Evolutionary conservation across 192 early-diverging fungal genomes (phyloP).

Genomic region (Thamnidium elegans): DNA sequence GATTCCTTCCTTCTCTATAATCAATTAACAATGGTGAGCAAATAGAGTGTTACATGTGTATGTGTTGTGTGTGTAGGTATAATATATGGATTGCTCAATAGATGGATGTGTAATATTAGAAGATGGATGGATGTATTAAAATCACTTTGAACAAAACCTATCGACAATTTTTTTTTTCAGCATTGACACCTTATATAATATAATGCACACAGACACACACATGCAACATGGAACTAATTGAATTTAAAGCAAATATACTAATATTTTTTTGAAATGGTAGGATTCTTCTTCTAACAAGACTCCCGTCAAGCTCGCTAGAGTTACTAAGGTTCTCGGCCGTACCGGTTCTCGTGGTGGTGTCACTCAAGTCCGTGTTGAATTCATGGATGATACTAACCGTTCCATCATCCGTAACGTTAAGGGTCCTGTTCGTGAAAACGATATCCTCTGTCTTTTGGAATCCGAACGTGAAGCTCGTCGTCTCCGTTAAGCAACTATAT

Average conservation of each 20-base stretch:
- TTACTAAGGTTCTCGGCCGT: conserved; percentile 95
- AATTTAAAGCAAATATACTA: no score
- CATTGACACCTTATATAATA: no score
- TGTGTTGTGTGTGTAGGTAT: no score
- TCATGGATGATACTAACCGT: conserved; percentile 92
- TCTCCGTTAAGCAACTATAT: conserved; percentile 71
- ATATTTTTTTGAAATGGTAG: conserved; percentile 1
- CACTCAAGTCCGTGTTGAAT: conserved; percentile 98
- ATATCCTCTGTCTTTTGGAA: conserved; percentile 94
- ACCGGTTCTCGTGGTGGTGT: conserved; percentile 99
- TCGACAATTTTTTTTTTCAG: no score
- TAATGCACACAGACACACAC: no score
- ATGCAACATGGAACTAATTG: no score
- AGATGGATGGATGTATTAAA: no score
- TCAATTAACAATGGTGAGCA: no score
- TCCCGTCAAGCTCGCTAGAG: conserved; percentile 87
- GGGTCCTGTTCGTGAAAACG: conserved; percentile 96
- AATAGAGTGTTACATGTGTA: no score
- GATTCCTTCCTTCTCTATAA: neutral
- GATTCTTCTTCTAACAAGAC: conserved; percentile 38
- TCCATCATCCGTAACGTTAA: conserved; percentile 99
- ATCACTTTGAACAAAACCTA: no score
- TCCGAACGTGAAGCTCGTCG: conserved; percentile 98
- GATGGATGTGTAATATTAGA: no score
- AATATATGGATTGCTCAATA: no score